Evolutionary conservation across 345 rosid genomes (phyloP).

Genomic region (Lepidium africanum): DNA sequence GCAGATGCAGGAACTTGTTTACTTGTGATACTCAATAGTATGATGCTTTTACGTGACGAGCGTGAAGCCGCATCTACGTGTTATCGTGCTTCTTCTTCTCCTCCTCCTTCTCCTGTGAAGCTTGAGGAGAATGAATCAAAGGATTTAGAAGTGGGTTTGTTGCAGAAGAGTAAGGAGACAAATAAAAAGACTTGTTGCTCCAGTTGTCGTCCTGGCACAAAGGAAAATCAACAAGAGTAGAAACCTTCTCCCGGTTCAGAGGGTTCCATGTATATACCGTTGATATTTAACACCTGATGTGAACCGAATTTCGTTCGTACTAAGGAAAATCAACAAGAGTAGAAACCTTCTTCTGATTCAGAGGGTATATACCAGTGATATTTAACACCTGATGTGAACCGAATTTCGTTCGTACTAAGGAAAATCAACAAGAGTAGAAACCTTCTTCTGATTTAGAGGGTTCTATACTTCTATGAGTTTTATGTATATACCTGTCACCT

Average conservation of each 20-base stretch:
- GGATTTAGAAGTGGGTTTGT: slow-evolving; percentile 19
- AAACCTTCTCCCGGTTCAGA: not conserved
- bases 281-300: too few species aligned
- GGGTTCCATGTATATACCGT: not conserved
- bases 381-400: too few species aligned
- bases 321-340: not conserved
- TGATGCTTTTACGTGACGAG: slow-evolving; percentile 45
- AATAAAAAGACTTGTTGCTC: slow-evolving; percentile 13
- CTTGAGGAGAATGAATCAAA: not conserved
- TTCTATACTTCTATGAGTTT: not conserved
- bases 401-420: not conserved
- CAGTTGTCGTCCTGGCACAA: not conserved
- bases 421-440: not conserved
- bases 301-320: too few species aligned
- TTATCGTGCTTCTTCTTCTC: slow-evolving; percentile 16
- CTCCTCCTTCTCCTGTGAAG: not conserved
- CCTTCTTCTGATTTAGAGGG: not conserved
- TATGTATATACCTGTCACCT: not conserved
- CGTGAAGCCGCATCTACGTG: slow-evolving; percentile 2
- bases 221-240: not conserved
- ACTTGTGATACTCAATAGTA: slow-evolving; percentile 75
- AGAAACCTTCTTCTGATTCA: not conserved
- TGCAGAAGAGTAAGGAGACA: slow-evolving; percentile 11
- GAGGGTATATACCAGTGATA: not conserved
- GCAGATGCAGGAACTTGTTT: slow-evolving; percentile 85